phyloP scores from a whole-genome alignment of 2,329 filamentous ascomycete genomes.

The Arachnomyces sp. region DNA sequence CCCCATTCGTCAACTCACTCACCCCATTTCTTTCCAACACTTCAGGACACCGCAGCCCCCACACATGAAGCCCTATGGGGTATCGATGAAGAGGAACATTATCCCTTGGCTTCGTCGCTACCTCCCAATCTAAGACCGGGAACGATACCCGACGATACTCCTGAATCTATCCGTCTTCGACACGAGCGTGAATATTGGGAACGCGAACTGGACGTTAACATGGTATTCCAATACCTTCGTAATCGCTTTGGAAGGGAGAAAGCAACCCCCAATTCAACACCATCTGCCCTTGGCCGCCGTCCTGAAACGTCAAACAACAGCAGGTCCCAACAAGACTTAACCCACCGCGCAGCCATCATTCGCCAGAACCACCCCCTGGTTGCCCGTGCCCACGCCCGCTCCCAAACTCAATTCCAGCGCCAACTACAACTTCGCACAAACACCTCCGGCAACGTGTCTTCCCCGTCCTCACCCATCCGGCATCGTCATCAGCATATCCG shows the following conservation, averaged over 20 bases:
- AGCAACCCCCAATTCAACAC: conserved; percentile 36
- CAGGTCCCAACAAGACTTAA: conserved; percentile 48
- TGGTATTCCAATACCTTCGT: conserved; percentile 82
- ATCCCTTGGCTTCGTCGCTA: conserved; percentile 43
- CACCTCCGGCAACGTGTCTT: conserved; percentile 34
- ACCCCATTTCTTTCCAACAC: conserved; percentile 46
- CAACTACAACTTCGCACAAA: conserved; percentile 26
- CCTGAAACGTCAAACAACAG: conserved; percentile 42
- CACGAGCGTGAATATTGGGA: conserved; percentile 78
- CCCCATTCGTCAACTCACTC: conserved; percentile 23
- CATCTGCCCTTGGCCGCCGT: conserved; percentile 27
- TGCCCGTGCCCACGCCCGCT: conserved; percentile 43
- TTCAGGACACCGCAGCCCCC: conserved; percentile 28
- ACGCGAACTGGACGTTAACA: conserved; percentile 78
- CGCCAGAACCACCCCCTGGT: conserved; percentile 84
- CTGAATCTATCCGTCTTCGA: conserved; percentile 39
- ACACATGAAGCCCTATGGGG: conserved; percentile 57
- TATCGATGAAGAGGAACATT: conserved; percentile 53
- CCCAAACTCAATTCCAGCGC: conserved; percentile 35
- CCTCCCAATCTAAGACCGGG: conserved; percentile 23
- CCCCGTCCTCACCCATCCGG: conserved; percentile 24
- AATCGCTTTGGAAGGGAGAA: conserved; percentile 59
- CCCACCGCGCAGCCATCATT: conserved; percentile 74
- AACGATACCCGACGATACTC: conserved; percentile 24
- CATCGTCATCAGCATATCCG: conserved; percentile 36